Evolutionary conservation across 2,329 filamentous ascomycete species (phyloP).

Genomic region (Microdochium bolleyi): DNA sequence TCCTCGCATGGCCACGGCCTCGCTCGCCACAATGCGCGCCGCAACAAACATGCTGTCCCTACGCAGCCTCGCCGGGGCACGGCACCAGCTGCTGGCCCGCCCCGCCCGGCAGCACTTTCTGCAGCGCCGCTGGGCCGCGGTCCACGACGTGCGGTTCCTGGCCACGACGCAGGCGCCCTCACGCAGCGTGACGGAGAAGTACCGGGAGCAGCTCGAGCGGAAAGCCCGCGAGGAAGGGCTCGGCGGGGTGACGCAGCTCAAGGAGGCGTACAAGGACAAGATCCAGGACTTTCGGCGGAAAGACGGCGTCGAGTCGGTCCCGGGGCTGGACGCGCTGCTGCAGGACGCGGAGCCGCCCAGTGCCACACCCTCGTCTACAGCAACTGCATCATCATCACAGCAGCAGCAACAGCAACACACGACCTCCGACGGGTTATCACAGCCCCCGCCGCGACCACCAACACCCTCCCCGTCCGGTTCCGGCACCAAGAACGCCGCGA

Average conservation of each 20-base stretch:
- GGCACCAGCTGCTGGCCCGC: background rate
- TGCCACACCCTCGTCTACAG: conserved; percentile 18
- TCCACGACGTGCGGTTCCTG: conserved; percentile 86
- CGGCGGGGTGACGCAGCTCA: conserved; percentile 65
- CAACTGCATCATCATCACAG: background rate
- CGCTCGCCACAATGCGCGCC: too few species aligned
- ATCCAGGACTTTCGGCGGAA: conserved; percentile 65
- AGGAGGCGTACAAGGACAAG: conserved; percentile 76
- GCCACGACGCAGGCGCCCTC: conserved; percentile 65
- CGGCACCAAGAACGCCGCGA: conserved; percentile 12
- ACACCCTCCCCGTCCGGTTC: conserved; percentile 7
- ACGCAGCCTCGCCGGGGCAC: conserved; percentile 30
- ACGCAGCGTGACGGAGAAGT: conserved; percentile 70
- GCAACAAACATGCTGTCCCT: conserved; percentile 20
- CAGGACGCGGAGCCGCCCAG: conserved; percentile 15
- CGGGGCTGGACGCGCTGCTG: conserved; percentile 22
- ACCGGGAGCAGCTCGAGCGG: conserved; percentile 72
- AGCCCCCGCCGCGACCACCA: conserved; percentile 7
- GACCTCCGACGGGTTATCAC: conserved; percentile 15
- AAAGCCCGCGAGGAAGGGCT: conserved; percentile 73
- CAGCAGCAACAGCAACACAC: conserved; percentile 6
- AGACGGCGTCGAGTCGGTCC: conserved; percentile 44
- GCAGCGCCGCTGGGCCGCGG: conserved; percentile 83
- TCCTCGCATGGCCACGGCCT: too few species aligned
- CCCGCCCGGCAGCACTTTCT: conserved; percentile 20